phyloP scores from a whole-genome alignment of 2,329 filamentous ascomycete genomes.

The Aspergillus fumigatiaffinis region DNA sequence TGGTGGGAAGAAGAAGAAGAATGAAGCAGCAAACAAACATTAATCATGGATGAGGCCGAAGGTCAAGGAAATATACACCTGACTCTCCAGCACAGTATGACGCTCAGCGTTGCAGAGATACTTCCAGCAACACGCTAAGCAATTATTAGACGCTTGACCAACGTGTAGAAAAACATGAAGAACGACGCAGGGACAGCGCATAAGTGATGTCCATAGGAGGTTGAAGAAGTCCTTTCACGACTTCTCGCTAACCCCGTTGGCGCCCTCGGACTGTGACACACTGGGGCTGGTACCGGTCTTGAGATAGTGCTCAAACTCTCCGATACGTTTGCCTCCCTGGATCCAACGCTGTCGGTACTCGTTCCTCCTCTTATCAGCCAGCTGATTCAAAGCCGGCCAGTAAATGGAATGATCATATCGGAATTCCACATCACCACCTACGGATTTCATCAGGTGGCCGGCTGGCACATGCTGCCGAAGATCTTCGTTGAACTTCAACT shows the following conservation, averaged over 20 bases:
- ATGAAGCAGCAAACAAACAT: background rate
- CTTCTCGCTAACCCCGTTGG: conserved; percentile 2
- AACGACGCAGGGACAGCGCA: background rate
- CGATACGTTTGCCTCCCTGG: conserved; percentile 72
- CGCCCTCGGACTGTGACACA: conserved; percentile 27
- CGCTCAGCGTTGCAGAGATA: background rate
- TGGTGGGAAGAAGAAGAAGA: background rate
- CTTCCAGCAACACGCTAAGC: background rate
- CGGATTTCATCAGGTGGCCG: conserved; percentile 75
- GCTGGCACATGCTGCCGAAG: conserved; percentile 76
- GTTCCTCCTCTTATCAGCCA: conserved; percentile 64
- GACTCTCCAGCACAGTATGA: background rate
- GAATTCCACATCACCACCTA: conserved; percentile 78
- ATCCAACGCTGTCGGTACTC: conserved; percentile 69
- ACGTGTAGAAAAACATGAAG: background rate
- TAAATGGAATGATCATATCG: conserved; percentile 85
- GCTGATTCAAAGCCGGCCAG: conserved; percentile 77
- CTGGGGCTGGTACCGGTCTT: conserved; percentile 57
- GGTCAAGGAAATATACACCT: background rate
- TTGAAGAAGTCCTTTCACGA: background rate
- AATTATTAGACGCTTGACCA: background rate
- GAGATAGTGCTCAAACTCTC: conserved; percentile 85
- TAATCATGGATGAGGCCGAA: background rate
- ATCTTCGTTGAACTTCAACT: conserved; percentile 97
- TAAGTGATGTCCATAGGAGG: background rate